Conservation (phyloP, 2,329 filamentous ascomycete species). For the Dendryphion nanum region DNA sequence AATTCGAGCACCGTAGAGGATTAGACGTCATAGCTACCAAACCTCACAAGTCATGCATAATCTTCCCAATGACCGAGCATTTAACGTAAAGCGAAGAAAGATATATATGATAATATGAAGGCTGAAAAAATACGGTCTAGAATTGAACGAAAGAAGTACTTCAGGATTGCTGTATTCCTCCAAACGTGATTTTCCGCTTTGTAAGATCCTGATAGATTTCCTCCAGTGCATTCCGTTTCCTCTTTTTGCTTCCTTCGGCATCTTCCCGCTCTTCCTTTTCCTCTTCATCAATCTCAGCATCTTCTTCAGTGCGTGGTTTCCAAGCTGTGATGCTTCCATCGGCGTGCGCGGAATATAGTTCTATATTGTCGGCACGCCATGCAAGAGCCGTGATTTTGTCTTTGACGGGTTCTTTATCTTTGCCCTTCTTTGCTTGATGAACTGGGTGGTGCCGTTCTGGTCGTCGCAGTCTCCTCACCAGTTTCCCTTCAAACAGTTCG, state of each 20-base stretch:
- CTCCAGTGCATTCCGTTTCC: conserved; percentile 76
- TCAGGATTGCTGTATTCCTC: conserved; percentile 12
- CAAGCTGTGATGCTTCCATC: conserved; percentile 83
- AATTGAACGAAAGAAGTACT: background rate
- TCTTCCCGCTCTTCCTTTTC: conserved; percentile 38
- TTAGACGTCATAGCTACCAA: too few relatives aligned
- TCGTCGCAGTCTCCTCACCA: conserved; percentile 69
- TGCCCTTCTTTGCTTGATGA: conserved; percentile 17
- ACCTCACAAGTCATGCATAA: too few relatives aligned
- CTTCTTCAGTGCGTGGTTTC: conserved; percentile 60
- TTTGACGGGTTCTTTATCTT: conserved; percentile 38
- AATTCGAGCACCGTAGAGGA: too few relatives aligned
- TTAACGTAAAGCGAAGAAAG: too few relatives aligned
- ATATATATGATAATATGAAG: too few relatives aligned
- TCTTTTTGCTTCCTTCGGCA: conserved; percentile 41
- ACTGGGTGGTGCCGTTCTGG: conserved; percentile 43
- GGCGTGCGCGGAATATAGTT: conserved; percentile 78
- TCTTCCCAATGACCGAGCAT: too few relatives aligned
- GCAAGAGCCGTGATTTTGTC: conserved; percentile 68
- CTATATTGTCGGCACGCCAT: conserved; percentile 70
- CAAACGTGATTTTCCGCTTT: conserved; percentile 65
- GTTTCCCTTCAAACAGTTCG: conserved; percentile 72
- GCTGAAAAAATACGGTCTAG: too few relatives aligned
- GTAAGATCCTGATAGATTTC: conserved; percentile 78
- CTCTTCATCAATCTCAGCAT: conserved; percentile 43